These are phyloP conservation scores for Dicorynia guianensis DNA, from an alignment of 306 rosid genomes.

Conservation along the genomic window DNA sequence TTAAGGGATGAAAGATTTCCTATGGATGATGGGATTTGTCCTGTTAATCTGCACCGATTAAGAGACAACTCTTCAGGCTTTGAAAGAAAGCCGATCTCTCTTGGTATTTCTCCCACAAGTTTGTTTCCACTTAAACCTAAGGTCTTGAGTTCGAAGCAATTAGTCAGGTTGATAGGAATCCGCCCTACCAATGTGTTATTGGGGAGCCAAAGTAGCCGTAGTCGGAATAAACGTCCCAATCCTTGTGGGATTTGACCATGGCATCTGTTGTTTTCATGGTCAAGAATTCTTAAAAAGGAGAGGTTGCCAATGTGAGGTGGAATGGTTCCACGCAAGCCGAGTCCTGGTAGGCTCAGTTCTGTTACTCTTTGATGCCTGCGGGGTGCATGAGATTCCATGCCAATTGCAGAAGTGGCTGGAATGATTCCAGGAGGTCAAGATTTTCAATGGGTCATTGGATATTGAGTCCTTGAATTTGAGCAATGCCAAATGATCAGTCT, in stretches of 20 bases:
- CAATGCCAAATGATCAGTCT: slow-evolving; percentile 27
- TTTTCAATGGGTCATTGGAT: background rate
- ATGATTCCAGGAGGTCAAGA: slow-evolving; percentile 37
- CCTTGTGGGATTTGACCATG: slow-evolving; percentile 3
- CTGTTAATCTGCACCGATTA: background rate
- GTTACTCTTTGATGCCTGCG: slow-evolving; percentile 26
- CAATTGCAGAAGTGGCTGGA: slow-evolving; percentile 35
- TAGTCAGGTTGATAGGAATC: slow-evolving; percentile 18
- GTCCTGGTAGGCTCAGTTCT: background rate
- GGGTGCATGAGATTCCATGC: slow-evolving; percentile 13
- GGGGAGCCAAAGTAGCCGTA: background rate
- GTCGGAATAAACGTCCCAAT: background rate
- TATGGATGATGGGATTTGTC: slow-evolving; percentile 11
- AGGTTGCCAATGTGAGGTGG: background rate
- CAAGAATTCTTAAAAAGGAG: background rate
- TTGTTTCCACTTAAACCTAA: background rate
- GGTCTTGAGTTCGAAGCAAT: background rate
- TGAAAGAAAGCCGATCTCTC: slow-evolving; percentile 16
- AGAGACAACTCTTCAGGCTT: background rate
- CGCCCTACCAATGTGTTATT: slow-evolving; percentile 10
- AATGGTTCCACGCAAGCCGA: slow-evolving; percentile 1
- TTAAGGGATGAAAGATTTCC: slow-evolving; percentile 19
- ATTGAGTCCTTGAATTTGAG: no score
- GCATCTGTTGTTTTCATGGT: background rate
- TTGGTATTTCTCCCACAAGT: slow-evolving; percentile 24